Base-by-base conservation (phyloP, 2,329 filamentous ascomycete genomes). In the Gnomoniopsis sp. region DNA sequence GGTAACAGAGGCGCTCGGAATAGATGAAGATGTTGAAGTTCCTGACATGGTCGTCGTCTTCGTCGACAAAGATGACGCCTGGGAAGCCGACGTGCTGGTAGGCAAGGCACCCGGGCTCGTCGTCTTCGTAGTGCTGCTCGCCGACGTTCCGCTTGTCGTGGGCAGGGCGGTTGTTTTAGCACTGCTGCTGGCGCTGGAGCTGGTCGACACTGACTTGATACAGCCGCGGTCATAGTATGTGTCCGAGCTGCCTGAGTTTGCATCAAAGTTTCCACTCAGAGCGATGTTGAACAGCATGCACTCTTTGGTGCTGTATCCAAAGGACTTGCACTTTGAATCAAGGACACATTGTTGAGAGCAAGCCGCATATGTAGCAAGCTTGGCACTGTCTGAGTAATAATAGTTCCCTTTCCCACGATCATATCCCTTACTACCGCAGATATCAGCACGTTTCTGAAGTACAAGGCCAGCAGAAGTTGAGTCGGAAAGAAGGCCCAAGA, bases 321-420 rank as follows among this genome's bases (percentile, higher is more conserved):
- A 58, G 43, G 49, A 53, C 50, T 58, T 58, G 51, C 56, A 58
- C 26, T 58, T 54, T 10, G 56, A 23, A 19, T 54, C 36, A 14
- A 17, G 23, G 33, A 44, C 2, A 30, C 56, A 58, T 23, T 34
- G 44, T 15, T 44, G 44, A 17, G 56, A 58, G 36, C 56, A 58
- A n/a, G 30, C 48, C 12, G 44, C 26, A 34, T 54, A 54, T 15
- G 51, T 54, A 4, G 43, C 36, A n/a, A 49, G 54, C 26, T 50
- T 54, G 1, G 38, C 50, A 26, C 34, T 54, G 30, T 41, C 30
- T 26, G 53, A 44, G 14, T 54, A 54, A 17, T 50, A 12, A 26
- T 54, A 58, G 23, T 58, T 58, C 11, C 56, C 56, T 3, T 54
- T 58, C 3, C 56, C 56, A 21, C 19, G 14, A 23, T 58, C 51